Percentiles rank a stretch among this genome's conserved stretches.
These are phyloP conservation scores for Nectriaceae sp. DNA, from an alignment of 2,329 filamentous ascomycete species.

Conservation along the genomic window DNA sequence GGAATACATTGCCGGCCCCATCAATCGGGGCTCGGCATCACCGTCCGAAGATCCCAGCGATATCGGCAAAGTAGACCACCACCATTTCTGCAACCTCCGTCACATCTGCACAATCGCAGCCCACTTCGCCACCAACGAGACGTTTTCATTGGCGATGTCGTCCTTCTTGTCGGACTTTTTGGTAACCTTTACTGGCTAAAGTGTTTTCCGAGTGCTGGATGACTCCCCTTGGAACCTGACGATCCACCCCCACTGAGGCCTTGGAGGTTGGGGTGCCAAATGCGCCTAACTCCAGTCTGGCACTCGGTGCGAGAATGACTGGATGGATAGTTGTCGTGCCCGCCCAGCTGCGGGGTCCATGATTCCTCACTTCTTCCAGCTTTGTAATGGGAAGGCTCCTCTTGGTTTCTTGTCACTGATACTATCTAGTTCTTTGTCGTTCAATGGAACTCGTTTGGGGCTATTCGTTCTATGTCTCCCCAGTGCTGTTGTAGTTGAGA, in stretches of 20 bases:
- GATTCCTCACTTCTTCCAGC: neutral
- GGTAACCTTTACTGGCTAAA: neutral
- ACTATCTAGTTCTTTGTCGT: neutral
- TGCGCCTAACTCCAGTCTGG: too few relatives aligned
- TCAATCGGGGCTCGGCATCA: too few relatives aligned
- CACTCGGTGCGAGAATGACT: too few relatives aligned
- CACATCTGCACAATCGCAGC: neutral
- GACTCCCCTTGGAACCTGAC: too few relatives aligned
- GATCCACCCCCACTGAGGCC: too few relatives aligned
- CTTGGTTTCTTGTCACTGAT: neutral
- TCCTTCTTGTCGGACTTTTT: neutral
- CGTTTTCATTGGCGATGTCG: slow-evolving; percentile 6
- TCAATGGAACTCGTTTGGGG: neutral
- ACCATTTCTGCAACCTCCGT: slow-evolving; percentile 8
- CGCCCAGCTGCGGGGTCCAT: neutral
- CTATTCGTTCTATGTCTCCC: neutral
- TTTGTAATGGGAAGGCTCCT: neutral
- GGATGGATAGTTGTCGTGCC: neutral
- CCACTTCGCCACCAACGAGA: slow-evolving; percentile 3
- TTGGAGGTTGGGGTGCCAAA: too few relatives aligned
- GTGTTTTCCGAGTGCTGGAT: neutral
- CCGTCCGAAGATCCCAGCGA: too few relatives aligned
- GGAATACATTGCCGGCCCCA: too few relatives aligned
- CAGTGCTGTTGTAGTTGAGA: neutral
- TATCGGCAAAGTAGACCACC: slow-evolving; percentile 18